These are phyloP conservation scores for Trametes punicea DNA, from an alignment of 768 basidiomycete genomes.

Conservation along the genomic window DNA sequence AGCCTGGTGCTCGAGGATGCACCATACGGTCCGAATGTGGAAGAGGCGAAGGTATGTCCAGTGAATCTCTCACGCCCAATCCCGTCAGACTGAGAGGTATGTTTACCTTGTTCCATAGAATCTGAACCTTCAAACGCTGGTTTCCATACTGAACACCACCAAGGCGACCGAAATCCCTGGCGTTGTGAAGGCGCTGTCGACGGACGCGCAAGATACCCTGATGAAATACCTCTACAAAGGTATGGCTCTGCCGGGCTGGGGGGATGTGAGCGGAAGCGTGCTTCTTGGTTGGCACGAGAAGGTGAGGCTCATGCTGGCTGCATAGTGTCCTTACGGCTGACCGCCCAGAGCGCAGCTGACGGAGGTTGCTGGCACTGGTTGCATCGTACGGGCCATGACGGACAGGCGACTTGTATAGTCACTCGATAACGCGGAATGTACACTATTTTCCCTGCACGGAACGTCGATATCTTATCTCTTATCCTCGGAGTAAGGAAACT, in stretches of 20 bases:
- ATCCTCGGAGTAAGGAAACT: too few species aligned
- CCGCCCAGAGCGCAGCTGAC: constrained; percentile 59
- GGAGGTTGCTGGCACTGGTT: constrained; percentile 90
- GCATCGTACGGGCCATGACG: constrained; percentile 86
- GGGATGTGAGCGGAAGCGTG: constrained; percentile 63
- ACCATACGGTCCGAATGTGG: constrained; percentile 85
- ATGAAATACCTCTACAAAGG: constrained; percentile 99
- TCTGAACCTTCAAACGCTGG: constrained; percentile 72
- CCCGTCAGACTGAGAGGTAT: neutral
- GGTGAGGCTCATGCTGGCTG: constrained; percentile 44
- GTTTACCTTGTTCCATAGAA: constrained; percentile 42
- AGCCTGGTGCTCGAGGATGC: constrained; percentile 67
- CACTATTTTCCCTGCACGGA: constrained; percentile 5
- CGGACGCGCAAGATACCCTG: constrained; percentile 80
- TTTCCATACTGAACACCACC: constrained; percentile 91
- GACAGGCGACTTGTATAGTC: constrained; percentile 57
- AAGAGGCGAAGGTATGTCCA: constrained; percentile 82
- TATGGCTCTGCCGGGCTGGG: constrained; percentile 66
- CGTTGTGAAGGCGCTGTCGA: constrained; percentile 68
- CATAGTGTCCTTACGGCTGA: neutral
- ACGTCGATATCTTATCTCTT: neutral
- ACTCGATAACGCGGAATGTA: constrained; percentile 16
- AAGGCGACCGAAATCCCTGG: constrained; percentile 82
- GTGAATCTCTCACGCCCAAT: neutral
- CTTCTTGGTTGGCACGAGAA: constrained; percentile 94